Evolutionary conservation across 108 stramenopile species (phyloP).

Genomic region (Chaetoceros tenuissimus): DNA sequence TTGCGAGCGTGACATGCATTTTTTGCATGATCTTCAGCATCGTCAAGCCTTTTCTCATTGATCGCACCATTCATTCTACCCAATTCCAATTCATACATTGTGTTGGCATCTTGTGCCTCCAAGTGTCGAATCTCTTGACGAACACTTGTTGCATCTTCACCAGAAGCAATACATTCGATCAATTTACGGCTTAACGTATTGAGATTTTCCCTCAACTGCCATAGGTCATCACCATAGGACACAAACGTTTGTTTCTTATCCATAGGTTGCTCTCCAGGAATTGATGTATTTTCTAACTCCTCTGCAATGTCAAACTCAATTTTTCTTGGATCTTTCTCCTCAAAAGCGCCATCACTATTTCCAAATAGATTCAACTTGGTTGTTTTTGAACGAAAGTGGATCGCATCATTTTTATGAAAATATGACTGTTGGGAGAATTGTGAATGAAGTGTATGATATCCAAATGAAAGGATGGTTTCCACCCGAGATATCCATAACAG

Average conservation of each 20-base stretch:
- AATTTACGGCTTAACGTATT: slow-evolving; percentile 17
- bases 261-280: slow-evolving; percentile 8
- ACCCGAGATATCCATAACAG: too few species aligned
- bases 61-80: slow-evolving; percentile 26
- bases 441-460: too few species aligned
- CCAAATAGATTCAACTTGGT: background rate
- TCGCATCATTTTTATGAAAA: too few species aligned
- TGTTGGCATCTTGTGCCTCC: slow-evolving; percentile 38
- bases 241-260: slow-evolving; percentile 24
- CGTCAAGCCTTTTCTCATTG: slow-evolving; percentile 20
- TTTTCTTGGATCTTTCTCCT: background rate
- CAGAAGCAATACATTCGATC: slow-evolving; percentile 20
- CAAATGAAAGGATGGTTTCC: too few species aligned
- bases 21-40: slow-evolving; percentile 27
- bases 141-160: slow-evolving; percentile 7
- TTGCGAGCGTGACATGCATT: slow-evolving; percentile 35
- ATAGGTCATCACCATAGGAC: slow-evolving; percentile 42
- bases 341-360: background rate
- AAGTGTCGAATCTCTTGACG: slow-evolving; percentile 25
- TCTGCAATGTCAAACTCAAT: background rate
- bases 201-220: slow-evolving; percentile 30
- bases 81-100: slow-evolving; percentile 34
- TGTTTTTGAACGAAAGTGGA: background rate
- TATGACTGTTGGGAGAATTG: too few species aligned
- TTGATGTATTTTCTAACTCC: background rate